These are phyloP conservation scores for Malus orientalis DNA, from an alignment of 306 rosid species.

Conservation along the genomic window DNA sequence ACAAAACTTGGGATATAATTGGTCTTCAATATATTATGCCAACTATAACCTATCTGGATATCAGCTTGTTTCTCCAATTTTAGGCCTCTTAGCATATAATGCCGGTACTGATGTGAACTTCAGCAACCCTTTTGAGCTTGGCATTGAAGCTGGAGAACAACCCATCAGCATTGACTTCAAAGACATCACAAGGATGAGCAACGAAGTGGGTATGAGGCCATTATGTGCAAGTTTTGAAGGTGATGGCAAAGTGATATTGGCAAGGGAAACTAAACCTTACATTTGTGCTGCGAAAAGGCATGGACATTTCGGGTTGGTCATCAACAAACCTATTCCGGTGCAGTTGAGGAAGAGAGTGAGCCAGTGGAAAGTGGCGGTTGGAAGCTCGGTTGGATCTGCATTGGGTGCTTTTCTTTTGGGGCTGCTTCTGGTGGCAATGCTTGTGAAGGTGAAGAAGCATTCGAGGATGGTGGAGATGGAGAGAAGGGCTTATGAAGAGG, in stretches of 20 bases:
- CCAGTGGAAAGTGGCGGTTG: conserved; percentile 76
- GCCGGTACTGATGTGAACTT: conserved; percentile 48
- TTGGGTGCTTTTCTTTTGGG: conserved; percentile 77
- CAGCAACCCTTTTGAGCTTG: conserved; percentile 72
- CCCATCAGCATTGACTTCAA: conserved; percentile 67
- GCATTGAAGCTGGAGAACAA: conserved; percentile 52
- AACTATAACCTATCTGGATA: conserved; percentile 67
- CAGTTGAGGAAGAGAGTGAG: conserved; percentile 45
- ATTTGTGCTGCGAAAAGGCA: conserved; percentile 61
- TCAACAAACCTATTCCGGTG: conserved; percentile 39
- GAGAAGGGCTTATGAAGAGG: conserved; percentile 90
- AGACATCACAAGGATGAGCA: conserved; percentile 32
- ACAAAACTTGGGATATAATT: conserved; percentile 64
- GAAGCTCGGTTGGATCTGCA: conserved; percentile 76
- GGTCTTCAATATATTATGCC: conserved; percentile 63
- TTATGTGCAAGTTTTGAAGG: conserved; percentile 81
- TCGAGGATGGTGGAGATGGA: conserved; percentile 84
- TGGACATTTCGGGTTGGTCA: conserved; percentile 89
- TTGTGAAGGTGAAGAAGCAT: conserved; percentile 78
- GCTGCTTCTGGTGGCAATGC: conserved; percentile 83
- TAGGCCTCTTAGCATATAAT: conserved; percentile 76
- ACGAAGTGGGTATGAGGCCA: conserved; percentile 28
- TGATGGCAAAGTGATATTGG: conserved; percentile 59
- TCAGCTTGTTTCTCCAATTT: conserved; percentile 68
- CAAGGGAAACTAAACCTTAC: conserved; percentile 37